Evolutionary conservation across 176 grass and related monocot genomes (phyloP), one percentile per base, ranked within the genome.

Genomic region (Carex cristatella): DNA sequence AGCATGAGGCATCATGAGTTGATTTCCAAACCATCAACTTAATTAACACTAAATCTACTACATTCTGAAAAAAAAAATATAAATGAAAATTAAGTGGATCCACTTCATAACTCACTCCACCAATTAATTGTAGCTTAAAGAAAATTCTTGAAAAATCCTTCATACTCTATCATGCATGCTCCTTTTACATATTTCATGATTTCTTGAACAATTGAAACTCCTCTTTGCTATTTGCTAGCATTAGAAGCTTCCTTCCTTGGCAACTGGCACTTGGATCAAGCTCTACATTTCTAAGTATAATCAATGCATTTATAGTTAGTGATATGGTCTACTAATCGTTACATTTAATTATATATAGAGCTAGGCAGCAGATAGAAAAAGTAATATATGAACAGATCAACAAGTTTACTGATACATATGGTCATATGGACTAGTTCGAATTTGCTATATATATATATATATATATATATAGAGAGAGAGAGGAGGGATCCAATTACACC

Each of bases 11-110:
- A n/a, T 18, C 51, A n/a, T 18, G 53, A 35, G 13, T 58, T 79
- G 74, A 58, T 54, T 30, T 57, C 74, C 53, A 79, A 79, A 28
- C 27, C 53, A 79, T 79, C 74, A 58, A 58, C 53, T 78, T 78
- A 15, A 23, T 78, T 78, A 77, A 74, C 13, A 1, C 40, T 51
- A 72, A 72, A 72, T 72, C 38, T 72, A n/a, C 69, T 72, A 15
- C 37, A 72, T 48, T 72, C 40, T 72, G 69, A 46, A 76, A 53
- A 76, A 76, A 75, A 76, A 74, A 27, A 46, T n/a, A 74, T 10
- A 5, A 6, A 71, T 44, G 18, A 2, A 3, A 18, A 23, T 23
- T 23, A 23, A 71, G 38, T 71, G 23, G 10, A 77, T 42, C 40
- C 64, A 62, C 57, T 81, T 64, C 61, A 42, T 4, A 81, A 65